Evolutionary conservation across 495 filamentous ascomycete species (phyloP).

Genomic region (Trichoderma gamsii): DNA sequence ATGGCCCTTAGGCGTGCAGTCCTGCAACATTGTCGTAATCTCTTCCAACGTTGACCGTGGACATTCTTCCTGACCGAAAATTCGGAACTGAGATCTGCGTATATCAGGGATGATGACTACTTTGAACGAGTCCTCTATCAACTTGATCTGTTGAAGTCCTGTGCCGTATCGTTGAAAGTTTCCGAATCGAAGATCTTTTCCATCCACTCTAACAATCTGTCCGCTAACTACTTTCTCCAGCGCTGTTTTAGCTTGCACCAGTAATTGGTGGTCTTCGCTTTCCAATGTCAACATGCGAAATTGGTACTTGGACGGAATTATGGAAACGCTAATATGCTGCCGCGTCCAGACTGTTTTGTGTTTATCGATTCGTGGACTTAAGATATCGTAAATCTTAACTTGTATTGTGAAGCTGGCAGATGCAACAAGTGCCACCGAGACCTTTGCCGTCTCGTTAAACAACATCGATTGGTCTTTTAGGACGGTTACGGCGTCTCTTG

Average conservation of each 20-base stretch:
- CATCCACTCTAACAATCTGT: conserved; percentile 18
- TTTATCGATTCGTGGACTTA: not conserved
- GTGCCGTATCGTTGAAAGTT: conserved; percentile 21
- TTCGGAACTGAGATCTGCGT: conserved; percentile 24
- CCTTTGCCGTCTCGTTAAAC: not conserved
- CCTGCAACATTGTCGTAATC: conserved; percentile 21
- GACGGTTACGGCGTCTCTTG: not conserved
- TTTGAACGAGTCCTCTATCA: conserved; percentile 19
- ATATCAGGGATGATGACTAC: conserved; percentile 32
- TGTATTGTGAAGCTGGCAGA: not conserved
- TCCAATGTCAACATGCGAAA: not conserved
- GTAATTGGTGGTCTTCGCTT: conserved; percentile 26
- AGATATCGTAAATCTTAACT: not conserved
- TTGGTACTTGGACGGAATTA: not conserved
- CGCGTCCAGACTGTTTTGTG: not conserved
- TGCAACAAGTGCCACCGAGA: not conserved
- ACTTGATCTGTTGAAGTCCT: conserved; percentile 19
- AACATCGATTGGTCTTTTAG: not conserved
- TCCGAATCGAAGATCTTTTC: conserved; percentile 27
- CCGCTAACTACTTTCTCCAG: conserved; percentile 29
- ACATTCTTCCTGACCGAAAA: not conserved
- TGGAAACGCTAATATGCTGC: not conserved
- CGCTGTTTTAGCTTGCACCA: conserved; percentile 32
- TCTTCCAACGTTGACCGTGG: conserved; percentile 2
- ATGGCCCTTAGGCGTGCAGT: conserved; percentile 23